These are phyloP conservation scores for Bipolaris cookei DNA, from an alignment of 2,329 filamentous ascomycete genomes.

Conservation along the genomic window DNA sequence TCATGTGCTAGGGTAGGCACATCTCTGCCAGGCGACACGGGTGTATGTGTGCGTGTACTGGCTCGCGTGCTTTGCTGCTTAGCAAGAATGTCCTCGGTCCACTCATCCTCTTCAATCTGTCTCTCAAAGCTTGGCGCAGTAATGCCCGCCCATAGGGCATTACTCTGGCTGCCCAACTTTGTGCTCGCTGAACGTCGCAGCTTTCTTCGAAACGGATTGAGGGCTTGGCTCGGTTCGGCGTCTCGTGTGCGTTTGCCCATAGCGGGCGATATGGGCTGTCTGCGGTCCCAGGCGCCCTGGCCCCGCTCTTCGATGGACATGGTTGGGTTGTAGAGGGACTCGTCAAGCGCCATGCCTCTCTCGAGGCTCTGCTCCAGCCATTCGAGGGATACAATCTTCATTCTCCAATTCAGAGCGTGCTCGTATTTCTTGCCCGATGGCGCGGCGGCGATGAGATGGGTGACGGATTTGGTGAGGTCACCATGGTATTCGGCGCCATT, in stretches of 20 bases:
- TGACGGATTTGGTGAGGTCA: conserved; percentile 84
- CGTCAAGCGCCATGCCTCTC: conserved; percentile 89
- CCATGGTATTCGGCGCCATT: conserved; percentile 86
- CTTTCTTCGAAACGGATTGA: conserved; percentile 69
- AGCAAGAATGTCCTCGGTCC: conserved; percentile 39
- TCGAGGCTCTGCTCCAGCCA: conserved; percentile 86
- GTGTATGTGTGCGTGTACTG: conserved; percentile 19
- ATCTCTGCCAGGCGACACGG: conserved; percentile 10
- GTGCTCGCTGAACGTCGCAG: conserved; percentile 85
- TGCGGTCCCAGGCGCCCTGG: conserved; percentile 71
- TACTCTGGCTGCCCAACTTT: conserved; percentile 78
- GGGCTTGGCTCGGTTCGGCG: conserved; percentile 33
- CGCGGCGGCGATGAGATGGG: conserved; percentile 81
- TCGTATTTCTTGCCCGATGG: conserved; percentile 89
- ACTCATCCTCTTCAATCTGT: conserved; percentile 40
- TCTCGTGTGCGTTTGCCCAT: conserved; percentile 47
- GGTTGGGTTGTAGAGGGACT: conserved; percentile 79
- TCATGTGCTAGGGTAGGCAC: conserved; percentile 12
- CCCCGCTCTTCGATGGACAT: conserved; percentile 75
- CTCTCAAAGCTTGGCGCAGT: conserved; percentile 55
- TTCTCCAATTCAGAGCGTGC: conserved; percentile 81
- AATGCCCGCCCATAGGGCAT: conserved; percentile 91
- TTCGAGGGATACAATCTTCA: conserved; percentile 78
- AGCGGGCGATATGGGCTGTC: conserved; percentile 50
- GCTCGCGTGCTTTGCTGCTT: conserved; percentile 29